Evolutionary conservation across 371 early-diverging fungal species (phyloP), one percentile per base, ranked within the genome.

Genomic region (Lichtheimia hyalospora): DNA sequence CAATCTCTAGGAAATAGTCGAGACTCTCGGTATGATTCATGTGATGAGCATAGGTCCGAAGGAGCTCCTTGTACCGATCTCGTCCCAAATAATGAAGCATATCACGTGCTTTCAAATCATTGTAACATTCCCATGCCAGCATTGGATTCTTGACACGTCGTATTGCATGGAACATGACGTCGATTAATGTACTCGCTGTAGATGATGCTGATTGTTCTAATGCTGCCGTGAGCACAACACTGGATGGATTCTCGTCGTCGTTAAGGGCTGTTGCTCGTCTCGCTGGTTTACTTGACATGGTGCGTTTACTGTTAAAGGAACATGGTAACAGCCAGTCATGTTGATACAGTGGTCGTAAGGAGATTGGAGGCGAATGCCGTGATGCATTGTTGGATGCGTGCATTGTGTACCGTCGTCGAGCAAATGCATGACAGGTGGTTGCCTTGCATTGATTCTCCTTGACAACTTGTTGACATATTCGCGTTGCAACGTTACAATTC

Each of bases 81-180:
- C 66, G 57, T 13, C 75, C 68, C 18, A 80, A 27, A 40, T 70
- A 67, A 8, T 60, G 69, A 42, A 74, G 63, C 59, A 68, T 58
- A 3, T 68, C 52, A 8, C 71, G 74, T 10, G 54, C 42, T 0
- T 64, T 59, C 18, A 80, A 54, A 54, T 80, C 80, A 7, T 42
- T 57, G 52, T 80, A 80, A 44, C 75, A 74, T 44, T 80, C 77
- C 80, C 80, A 80, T 14, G 75, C 80, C 27, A 63, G 56, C 21
- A 54, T 56, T 52, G 77, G 66, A n/a, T 64, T 68, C 18, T 59
- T 50, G 14, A 58, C 50, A 24, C 60, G 63, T 12, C 66, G 64
- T 48, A 77, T 24, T 7, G 70, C 51, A 3, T 51, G 54, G 2
- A 70, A 56, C 3, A 70, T 66, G 13, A 68, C 66, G 5, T 70